Base-by-base conservation (phyloP, 345 rosid species). In the Salix purpurea region DNA sequence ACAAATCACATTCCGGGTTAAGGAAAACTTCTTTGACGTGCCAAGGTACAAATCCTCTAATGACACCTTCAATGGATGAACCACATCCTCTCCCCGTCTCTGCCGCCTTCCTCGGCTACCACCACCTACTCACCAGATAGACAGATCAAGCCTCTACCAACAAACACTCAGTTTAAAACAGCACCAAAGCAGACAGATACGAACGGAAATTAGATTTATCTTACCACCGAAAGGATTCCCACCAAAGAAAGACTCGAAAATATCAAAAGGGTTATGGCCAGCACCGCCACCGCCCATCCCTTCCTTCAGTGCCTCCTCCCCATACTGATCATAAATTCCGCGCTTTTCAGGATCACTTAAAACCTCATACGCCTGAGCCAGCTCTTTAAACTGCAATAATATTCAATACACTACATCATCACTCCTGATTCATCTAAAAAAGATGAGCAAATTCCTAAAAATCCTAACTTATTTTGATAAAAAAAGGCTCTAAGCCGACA, bases 251-350 rank as follows among this genome's bases (percentile, higher is more conserved):
- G 94, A 87, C 5, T 87, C 84, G 79, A 94, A 92, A 77, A 92
- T 91, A 73, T 94, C 98, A 37, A 94, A 94, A 1, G 97, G 98
- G 79, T 90, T 94, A 16, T 92, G 94, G 37, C 82, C 92, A 44
- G 84, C 91, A 19, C 84, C 85, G 11, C 87, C 94, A 36, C 91
- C 90, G 6, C 92, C 94, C 93, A 91, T 89, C 80, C 98, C 97
- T 56, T 94, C 98, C 90, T 94, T 94, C 72, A 94, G 96, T 4
- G 94, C 97, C 74, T 94, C 97, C 79, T 94, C 98, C 6, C 98
- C 98, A 26, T 89, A 91, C 67, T 91, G 91, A 77, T 94, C 97
- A 73, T 94, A 92, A 28, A 94, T 88, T 83, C 90, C 92, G 23
- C 97, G 94, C 76, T 94, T 92, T 81, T 94, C 97, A 1, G 97